Conservation (phyloP, 805 yeast genomes). For the Spathaspora gorwiae region DNA sequence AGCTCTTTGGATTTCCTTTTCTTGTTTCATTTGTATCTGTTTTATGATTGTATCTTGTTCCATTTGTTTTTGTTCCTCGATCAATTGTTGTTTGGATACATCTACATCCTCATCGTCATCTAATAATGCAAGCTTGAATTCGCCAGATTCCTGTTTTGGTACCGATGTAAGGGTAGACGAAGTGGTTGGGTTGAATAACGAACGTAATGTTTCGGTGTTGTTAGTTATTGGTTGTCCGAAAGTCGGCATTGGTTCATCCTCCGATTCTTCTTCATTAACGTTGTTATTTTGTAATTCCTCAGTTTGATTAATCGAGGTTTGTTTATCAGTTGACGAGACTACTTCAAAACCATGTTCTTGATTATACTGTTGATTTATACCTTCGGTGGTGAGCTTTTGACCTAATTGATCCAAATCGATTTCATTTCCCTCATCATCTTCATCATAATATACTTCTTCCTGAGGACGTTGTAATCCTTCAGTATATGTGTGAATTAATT, state of each 20-base stretch:
- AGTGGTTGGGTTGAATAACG: constrained; percentile 9
- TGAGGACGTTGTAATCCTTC: constrained; percentile 18
- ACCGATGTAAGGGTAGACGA: constrained; percentile 3
- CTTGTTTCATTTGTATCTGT: constrained; percentile 27
- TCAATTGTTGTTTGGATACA: constrained; percentile 15
- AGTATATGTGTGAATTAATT: constrained; percentile 20
- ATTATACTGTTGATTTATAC: constrained; percentile 20
- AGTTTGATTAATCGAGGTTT: background rate
- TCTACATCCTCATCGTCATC: constrained; percentile 45
- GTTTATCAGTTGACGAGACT: background rate
- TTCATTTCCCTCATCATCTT: constrained; percentile 39
- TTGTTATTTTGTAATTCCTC: background rate
- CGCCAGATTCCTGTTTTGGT: constrained; percentile 45
- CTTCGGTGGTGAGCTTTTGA: constrained; percentile 23
- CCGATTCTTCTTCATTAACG: constrained; percentile 9
- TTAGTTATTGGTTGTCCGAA: constrained; percentile 29
- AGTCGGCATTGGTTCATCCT: constrained; percentile 51
- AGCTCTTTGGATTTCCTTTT: constrained; percentile 23
- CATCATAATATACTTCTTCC: constrained; percentile 31
- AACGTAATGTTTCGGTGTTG: constrained; percentile 11
- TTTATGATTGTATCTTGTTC: constrained; percentile 22
- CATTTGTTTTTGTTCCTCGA: constrained; percentile 6
- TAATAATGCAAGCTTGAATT: constrained; percentile 38
- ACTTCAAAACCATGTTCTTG: constrained; percentile 18
- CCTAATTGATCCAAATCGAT: constrained; percentile 28